A percentile compares a stretch with the other conserved stretches of the same genome.
Conservation (phyloP, 179 eudicot genomes). For the Heliamphora pulchella region DNA sequence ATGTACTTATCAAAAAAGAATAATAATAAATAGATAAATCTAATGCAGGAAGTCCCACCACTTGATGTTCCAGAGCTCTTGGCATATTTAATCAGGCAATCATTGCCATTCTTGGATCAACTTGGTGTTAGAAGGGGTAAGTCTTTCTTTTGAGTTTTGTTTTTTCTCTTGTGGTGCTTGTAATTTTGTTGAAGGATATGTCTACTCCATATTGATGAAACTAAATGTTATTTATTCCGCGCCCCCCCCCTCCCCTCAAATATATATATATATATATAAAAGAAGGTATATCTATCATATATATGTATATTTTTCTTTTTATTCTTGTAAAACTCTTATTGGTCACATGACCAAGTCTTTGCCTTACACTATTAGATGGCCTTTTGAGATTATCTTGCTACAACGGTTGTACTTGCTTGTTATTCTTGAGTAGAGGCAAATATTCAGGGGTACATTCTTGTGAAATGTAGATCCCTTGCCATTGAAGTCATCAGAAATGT, state of each 20-base stretch:
- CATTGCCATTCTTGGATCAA: slow-evolving; percentile 90
- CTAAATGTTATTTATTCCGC: neutral
- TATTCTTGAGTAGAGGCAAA: neutral
- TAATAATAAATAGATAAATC: neutral
- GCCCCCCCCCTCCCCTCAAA: no score
- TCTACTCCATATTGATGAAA: neutral
- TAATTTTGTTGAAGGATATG: neutral
- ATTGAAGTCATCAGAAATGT: neutral
- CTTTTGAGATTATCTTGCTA: neutral
- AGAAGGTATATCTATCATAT: no score
- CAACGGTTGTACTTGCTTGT: neutral
- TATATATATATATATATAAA: no score
- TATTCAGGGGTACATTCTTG: neutral
- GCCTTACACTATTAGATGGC: neutral
- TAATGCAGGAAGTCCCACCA: slow-evolving; percentile 79
- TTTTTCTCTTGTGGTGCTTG: neutral
- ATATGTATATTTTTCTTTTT: no score
- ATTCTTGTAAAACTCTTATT: no score
- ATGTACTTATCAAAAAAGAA: no score
- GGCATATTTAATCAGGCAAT: slow-evolving; percentile 81
- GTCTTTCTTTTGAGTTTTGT: neutral
- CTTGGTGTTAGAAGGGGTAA: slow-evolving; percentile 85
- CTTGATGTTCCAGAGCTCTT: slow-evolving; percentile 81
- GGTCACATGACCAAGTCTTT: neutral
- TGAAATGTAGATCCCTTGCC: neutral